A percentile compares a stretch with the other conserved stretches of the same genome.
Conservation (phyloP, 768 basidiomycete species). For the Leccinum boreale region DNA sequence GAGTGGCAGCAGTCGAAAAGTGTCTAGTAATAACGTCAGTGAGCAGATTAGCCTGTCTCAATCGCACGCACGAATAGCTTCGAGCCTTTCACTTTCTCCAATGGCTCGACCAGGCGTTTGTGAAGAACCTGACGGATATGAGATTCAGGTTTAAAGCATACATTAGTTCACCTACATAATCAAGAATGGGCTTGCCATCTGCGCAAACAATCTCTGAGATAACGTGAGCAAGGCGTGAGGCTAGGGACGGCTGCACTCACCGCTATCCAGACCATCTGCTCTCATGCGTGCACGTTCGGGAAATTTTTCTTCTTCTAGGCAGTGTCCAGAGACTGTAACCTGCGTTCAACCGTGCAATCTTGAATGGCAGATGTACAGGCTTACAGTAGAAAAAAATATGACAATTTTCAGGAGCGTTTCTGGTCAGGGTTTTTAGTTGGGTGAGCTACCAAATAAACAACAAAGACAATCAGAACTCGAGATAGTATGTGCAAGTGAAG, state of each 20-base stretch:
- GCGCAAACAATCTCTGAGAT: constrained; percentile 20
- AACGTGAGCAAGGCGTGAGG: not conserved
- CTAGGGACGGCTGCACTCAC: constrained; percentile 24
- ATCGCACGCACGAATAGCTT: constrained; percentile 17
- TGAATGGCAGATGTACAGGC: constrained; percentile 1
- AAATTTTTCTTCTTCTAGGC: constrained; percentile 10
- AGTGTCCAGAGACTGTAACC: constrained; percentile 14
- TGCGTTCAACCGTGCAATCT: not conserved
- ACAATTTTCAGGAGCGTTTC: constrained; percentile 41
- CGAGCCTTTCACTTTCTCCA: constrained; percentile 17
- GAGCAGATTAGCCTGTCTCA: not conserved
- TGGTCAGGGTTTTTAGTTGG: constrained; percentile 40
- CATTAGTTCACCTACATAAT: constrained; percentile 15
- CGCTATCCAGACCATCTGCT: constrained; percentile 47
- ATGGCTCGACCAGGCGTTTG: constrained; percentile 14
- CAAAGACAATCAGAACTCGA: not conserved
- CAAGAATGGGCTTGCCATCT: constrained; percentile 19
- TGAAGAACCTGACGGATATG: constrained; percentile 16
- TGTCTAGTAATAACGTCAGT: constrained; percentile 15
- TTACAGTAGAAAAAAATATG: constrained; percentile 56
- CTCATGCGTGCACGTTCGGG: constrained; percentile 33
- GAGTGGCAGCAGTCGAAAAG: constrained; percentile 32
- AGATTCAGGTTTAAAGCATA: not conserved
- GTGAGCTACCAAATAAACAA: constrained; percentile 22
- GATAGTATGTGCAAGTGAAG: not conserved